phyloP scores from a whole-genome alignment of 2,329 filamentous ascomycete species.

The Sclerotinia spermophila region DNA sequence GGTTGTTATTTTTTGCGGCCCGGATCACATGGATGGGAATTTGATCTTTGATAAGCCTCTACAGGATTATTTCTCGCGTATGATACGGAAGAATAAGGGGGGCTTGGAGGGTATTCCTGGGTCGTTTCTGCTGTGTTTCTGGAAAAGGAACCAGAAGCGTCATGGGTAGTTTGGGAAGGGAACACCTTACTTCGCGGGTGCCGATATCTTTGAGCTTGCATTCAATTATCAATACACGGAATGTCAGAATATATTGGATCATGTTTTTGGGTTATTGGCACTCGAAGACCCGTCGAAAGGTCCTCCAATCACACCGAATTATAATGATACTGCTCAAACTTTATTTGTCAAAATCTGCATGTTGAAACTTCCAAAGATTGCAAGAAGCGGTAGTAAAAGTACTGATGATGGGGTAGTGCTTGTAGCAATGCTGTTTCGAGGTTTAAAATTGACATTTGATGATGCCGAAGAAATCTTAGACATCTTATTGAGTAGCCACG shows the following conservation, averaged over 20 bases:
- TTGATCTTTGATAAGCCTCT: constrained; percentile 4
- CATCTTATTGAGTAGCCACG: background rate
- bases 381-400: too few relatives aligned
- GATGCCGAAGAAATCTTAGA: constrained; percentile 14
- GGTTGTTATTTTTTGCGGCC: constrained; percentile 6
- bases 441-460: constrained; percentile 12
- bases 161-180: background rate
- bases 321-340: background rate
- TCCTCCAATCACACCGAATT: constrained; percentile 10
- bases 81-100: constrained; percentile 12
- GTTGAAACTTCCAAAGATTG: constrained; percentile 10
- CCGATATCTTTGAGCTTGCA: constrained; percentile 2
- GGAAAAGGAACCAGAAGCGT: constrained; percentile 11
- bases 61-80: constrained; percentile 4
- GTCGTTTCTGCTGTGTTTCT: constrained; percentile 3
- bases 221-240: constrained; percentile 15
- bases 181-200: background rate
- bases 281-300: constrained; percentile 10
- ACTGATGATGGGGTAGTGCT: background rate
- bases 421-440: constrained; percentile 8
- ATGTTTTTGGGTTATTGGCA: constrained; percentile 7
- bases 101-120: constrained; percentile 6
- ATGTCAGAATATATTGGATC: constrained; percentile 10
- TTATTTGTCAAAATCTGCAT: constrained; percentile 12
- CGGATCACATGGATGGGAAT: constrained; percentile 4